Evolutionary conservation across 2,329 filamentous ascomycete species (phyloP), one percentile per base, ranked within the genome.

Genomic region (Fusarium bulbicola): DNA sequence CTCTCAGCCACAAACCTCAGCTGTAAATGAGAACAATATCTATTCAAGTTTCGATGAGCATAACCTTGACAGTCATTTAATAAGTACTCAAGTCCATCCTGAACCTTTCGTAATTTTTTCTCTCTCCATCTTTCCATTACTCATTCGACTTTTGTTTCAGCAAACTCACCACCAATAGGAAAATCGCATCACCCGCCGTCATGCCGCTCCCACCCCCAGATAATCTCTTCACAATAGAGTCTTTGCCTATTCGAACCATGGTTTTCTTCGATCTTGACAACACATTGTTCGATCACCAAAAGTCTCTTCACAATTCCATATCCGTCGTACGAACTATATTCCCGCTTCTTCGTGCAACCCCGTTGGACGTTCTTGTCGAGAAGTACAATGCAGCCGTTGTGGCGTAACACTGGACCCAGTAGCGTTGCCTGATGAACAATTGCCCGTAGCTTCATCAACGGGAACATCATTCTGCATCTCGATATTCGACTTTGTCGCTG

Each of bases 201-300:
- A 46, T 30, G 18, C 3, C n/a, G 1, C 9, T 34, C 13, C 30
- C 14, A 26, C 1, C 5, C 6, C 5, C 20, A 12, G 13, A 5
- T 5, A 4, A 4, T 4, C n/a, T 26, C 14, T 10, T 14, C 40
- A 58, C 37, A 7, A 32, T 20, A 1, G 40, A 2, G 14, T 20
- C 24, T 36, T 3, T 15, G 12, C 15, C 24, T 15, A 0, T 2
- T 10, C 4, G 4, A 2, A 9, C 11, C 0, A 32, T 24, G 21
- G 16, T 54, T 8, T 57, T 71, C 42, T 72, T 71, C n/a, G 68
- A 65, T 11, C 57, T 72, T 1, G 63, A 71, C 14, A 54, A 59
- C 34, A 72, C 64, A 11, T 14, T 71, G 2, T 72, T 68, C n/a
- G 53, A 71, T 21, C 57, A 71, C 20, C 11, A 20, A 9, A 47